Conservation (phyloP, 2,329 filamentous ascomycete species). For the Clarireedia homoeocarpa region DNA sequence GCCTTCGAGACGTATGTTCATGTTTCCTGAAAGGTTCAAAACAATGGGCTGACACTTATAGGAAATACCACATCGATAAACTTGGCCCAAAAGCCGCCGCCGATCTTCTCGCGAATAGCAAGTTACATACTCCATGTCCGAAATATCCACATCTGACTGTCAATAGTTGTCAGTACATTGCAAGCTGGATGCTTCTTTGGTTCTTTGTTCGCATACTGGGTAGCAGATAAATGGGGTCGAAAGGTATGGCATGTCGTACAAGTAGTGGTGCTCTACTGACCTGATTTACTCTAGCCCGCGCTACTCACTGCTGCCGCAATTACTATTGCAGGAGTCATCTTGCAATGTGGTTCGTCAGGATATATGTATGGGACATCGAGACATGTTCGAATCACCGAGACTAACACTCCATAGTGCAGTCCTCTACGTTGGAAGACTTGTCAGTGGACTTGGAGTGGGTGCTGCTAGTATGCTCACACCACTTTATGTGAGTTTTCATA, state of each 20-base stretch:
- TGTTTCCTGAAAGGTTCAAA: background rate
- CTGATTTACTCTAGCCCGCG: conserved; percentile 16
- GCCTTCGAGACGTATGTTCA: conserved; percentile 46
- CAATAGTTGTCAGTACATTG: conserved; percentile 57
- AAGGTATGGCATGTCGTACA: conserved; percentile 9
- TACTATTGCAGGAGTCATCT: conserved; percentile 52
- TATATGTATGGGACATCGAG: conserved; percentile 33
- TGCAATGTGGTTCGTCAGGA: conserved; percentile 56
- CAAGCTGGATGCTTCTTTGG: conserved; percentile 62
- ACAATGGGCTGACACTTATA: conserved; percentile 20
- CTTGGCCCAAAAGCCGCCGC: conserved; percentile 28
- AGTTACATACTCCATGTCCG: background rate
- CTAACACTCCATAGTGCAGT: conserved; percentile 29
- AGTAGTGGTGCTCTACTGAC: background rate
- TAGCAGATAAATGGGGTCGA: conserved; percentile 31
- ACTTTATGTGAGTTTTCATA: conserved; percentile 22
- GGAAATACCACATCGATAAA: conserved; percentile 32
- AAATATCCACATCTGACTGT: background rate
- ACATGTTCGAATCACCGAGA: too few relatives aligned
- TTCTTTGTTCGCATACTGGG: conserved; percentile 41
- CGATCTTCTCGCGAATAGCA: conserved; percentile 47
- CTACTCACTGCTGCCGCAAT: conserved; percentile 50
- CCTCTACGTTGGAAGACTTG: conserved; percentile 59
- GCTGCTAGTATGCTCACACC: conserved; percentile 35
- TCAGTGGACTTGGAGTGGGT: conserved; percentile 43